phyloP scores from a whole-genome alignment of 208 protist species.

The Wallacemonas sp. region DNA sequence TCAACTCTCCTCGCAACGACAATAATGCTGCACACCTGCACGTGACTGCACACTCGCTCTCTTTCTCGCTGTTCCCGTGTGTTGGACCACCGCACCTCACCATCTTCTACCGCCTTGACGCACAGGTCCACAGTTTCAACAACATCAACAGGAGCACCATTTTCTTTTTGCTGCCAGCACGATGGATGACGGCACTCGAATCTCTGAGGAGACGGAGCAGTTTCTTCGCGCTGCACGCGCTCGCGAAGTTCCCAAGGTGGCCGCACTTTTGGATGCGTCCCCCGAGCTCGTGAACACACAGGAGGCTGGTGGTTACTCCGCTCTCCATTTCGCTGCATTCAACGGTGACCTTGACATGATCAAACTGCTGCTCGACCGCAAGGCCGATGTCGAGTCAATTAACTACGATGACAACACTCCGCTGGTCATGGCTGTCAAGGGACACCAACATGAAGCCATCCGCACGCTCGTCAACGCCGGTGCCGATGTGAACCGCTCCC shows the following conservation, averaged over 20 bases:
- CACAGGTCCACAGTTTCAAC: no score
- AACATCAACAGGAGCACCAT: no score
- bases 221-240: slow-evolving; percentile 75
- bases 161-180: no score
- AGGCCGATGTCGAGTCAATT: slow-evolving; percentile 50
- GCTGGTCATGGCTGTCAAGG: slow-evolving; percentile 82
- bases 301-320: slow-evolving; percentile 80
- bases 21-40: no score
- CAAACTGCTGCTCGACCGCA: slow-evolving; percentile 53
- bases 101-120: no score
- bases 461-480: slow-evolving; percentile 57
- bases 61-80: no score
- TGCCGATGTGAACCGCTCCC: slow-evolving; percentile 64
- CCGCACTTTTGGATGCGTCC: slow-evolving; percentile 54
- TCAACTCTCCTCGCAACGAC: no score
- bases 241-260: slow-evolving; percentile 41
- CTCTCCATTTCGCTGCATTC: slow-evolving; percentile 89
- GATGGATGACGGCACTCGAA: slow-evolving; percentile 87
- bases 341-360: slow-evolving; percentile 80
- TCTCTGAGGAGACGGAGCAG: slow-evolving; percentile 76
- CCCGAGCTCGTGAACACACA: slow-evolving; percentile 54
- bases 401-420: slow-evolving; percentile 89
- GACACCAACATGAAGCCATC: slow-evolving; percentile 55
- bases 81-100: no score
- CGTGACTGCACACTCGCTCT: no score